Conservation (phyloP, 2,329 filamentous ascomycete genomes). For the Phialophora verrucosa region DNA sequence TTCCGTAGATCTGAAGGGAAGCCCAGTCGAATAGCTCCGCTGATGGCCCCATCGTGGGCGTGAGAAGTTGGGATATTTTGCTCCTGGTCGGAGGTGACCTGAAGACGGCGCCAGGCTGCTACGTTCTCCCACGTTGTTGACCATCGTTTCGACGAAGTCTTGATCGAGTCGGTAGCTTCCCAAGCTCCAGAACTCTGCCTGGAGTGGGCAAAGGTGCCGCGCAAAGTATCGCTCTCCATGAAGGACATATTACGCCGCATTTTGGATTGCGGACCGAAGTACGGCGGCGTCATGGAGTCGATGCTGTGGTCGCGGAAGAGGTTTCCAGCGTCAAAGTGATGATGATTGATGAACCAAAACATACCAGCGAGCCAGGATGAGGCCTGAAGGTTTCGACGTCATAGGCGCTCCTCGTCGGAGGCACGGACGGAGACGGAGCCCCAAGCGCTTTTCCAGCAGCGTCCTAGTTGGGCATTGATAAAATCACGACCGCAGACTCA, state of each 20-base stretch:
- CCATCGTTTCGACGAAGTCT: neutral
- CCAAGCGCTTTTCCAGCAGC: neutral
- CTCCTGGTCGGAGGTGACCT: neutral
- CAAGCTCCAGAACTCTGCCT: neutral
- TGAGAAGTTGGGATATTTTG: conserved; percentile 3
- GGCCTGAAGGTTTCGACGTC: neutral
- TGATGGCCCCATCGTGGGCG: neutral
- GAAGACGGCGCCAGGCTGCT: neutral
- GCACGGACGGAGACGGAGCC: neutral
- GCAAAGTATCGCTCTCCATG: neutral
- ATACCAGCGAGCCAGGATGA: neutral
- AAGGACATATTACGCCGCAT: neutral
- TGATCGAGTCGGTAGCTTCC: neutral
- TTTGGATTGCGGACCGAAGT: neutral
- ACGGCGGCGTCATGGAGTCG: neutral
- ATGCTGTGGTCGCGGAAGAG: neutral
- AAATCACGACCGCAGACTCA: neutral
- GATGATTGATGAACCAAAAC: neutral
- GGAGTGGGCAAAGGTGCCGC: neutral
- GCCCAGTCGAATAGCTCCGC: neutral
- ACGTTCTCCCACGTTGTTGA: neutral
- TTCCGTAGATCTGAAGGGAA: neutral
- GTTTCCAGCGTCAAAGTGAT: neutral
- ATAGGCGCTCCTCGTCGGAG: neutral
- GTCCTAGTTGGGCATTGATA: too few species aligned